Evolutionary conservation across 2,329 filamentous ascomycete species (phyloP).

Genomic region (Penicillium griseofulvum): DNA sequence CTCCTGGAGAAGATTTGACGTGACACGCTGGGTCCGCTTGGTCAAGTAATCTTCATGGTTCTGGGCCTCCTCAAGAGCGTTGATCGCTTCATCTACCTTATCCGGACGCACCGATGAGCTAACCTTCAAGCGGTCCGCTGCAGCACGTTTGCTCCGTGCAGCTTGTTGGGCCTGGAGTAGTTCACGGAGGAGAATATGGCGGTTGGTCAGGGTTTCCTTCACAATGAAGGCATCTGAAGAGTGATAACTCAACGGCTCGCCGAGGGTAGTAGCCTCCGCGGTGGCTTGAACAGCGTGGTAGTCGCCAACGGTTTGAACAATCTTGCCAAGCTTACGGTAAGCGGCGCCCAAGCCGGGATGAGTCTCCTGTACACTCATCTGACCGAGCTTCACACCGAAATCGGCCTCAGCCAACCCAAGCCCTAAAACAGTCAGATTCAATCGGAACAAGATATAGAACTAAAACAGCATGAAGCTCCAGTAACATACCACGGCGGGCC

Average conservation of each 20-base stretch:
- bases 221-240: slow-evolving; percentile 95
- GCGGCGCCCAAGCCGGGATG: slow-evolving; percentile 84
- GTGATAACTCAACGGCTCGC: slow-evolving; percentile 91
- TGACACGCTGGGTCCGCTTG: slow-evolving; percentile 85
- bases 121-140: slow-evolving; percentile 83
- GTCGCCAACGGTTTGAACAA: slow-evolving; percentile 89
- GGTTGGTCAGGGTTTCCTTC: slow-evolving; percentile 96
- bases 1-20: slow-evolving; percentile 81
- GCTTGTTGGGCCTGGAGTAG: slow-evolving; percentile 85
- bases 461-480: not conserved
- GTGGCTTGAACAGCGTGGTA: slow-evolving; percentile 96
- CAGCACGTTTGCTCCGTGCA: slow-evolving; percentile 76
- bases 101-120: slow-evolving; percentile 84
- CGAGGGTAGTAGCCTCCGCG: slow-evolving; percentile 89
- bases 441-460: not conserved
- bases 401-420: slow-evolving; percentile 90
- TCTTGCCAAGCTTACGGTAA: slow-evolving; percentile 91
- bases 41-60: slow-evolving; percentile 76
- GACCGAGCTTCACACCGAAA: slow-evolving; percentile 83
- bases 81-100: slow-evolving; percentile 97
- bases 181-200: slow-evolving; percentile 92
- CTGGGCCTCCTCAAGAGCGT: slow-evolving; percentile 80
- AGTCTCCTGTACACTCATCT: slow-evolving; percentile 85
- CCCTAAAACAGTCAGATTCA: slow-evolving; percentile 51
- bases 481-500: slow-evolving; percentile 71